Percentiles rank a stretch among this genome's conserved stretches.
phyloP scores from a whole-genome alignment of 768 basidiomycete species.

The Xerocomellus dryophilus region DNA sequence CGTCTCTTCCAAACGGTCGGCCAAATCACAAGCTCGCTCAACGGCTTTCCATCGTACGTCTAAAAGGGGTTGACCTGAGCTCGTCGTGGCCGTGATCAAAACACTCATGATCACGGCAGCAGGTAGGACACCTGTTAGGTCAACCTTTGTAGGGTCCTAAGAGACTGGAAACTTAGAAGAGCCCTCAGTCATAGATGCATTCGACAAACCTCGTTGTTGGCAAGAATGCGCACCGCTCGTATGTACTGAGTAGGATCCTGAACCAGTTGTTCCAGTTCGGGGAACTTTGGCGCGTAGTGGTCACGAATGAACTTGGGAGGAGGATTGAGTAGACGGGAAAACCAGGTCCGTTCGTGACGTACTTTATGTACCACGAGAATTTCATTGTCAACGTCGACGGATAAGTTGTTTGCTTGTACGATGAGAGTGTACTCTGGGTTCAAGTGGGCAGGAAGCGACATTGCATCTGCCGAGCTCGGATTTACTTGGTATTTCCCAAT shows the following conservation, averaged over 20 bases:
- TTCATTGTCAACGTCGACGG: conserved; percentile 98
- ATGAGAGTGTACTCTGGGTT: conserved; percentile 97
- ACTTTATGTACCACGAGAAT: conserved; percentile 96
- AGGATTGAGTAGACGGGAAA: conserved; percentile 8
- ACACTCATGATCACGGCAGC: conserved; percentile 94
- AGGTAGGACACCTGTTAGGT: conserved; percentile 75
- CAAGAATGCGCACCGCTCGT: conserved; percentile 82
- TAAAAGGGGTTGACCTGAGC: conserved; percentile 69
- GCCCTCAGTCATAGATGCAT: neutral
- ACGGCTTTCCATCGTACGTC: conserved; percentile 78
- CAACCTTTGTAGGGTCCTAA: conserved; percentile 84
- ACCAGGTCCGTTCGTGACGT: conserved; percentile 15
- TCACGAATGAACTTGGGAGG: conserved; percentile 85
- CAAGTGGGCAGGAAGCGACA: conserved; percentile 76
- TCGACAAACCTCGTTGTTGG: conserved; percentile 66
- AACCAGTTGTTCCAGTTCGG: conserved; percentile 94
- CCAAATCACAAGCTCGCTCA: conserved; percentile 82
- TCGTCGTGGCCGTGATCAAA: conserved; percentile 91
- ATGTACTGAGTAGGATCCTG: conserved; percentile 91
- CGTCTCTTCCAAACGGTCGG: conserved; percentile 83
- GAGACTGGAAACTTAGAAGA: conserved; percentile 2
- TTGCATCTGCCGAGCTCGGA: conserved; percentile 75
- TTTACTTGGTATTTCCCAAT: conserved; percentile 82
- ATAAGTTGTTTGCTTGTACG: conserved; percentile 95
- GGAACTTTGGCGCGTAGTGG: conserved; percentile 93